Evolutionary conservation across 805 yeast genomes (phyloP).

Genomic region (Debaryomyces maramus): DNA sequence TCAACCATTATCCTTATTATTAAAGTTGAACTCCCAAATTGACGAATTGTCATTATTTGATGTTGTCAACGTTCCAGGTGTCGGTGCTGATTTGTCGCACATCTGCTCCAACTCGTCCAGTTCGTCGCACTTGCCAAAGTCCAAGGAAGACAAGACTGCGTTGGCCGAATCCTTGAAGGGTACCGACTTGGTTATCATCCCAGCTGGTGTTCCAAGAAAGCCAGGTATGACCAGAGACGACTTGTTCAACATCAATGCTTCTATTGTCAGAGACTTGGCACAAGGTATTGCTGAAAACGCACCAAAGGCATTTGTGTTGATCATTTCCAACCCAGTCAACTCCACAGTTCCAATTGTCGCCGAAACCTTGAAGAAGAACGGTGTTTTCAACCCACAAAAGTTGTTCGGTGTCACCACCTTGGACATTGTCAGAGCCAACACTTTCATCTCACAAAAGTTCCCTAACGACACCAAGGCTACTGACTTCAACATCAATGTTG

Average conservation of each 20-base stretch:
- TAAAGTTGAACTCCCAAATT: constrained; percentile 66
- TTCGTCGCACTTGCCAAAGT: constrained; percentile 60
- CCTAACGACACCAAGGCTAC: constrained; percentile 48
- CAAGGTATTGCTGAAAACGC: constrained; percentile 70
- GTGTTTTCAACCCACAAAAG: constrained; percentile 67
- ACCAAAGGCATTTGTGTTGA: constrained; percentile 73
- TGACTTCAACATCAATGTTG: constrained; percentile 64
- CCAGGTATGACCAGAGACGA: constrained; percentile 96
- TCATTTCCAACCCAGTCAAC: constrained; percentile 93
- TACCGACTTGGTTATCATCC: constrained; percentile 54
- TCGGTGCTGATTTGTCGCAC: constrained; percentile 85
- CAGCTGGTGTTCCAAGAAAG: constrained; percentile 92
- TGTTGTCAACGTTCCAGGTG: constrained; percentile 83
- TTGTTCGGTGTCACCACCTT: constrained; percentile 88
- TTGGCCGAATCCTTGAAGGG: constrained; percentile 46
- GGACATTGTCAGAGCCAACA: constrained; percentile 85
- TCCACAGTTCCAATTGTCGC: constrained; percentile 89
- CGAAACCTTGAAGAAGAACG: constrained; percentile 68
- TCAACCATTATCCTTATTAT: constrained; percentile 81
- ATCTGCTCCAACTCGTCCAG: constrained; percentile 68
- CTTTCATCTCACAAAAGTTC: constrained; percentile 63
- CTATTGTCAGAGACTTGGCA: constrained; percentile 72
- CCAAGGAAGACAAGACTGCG: constrained; percentile 46
- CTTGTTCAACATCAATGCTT: constrained; percentile 79
- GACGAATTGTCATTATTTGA: constrained; percentile 76